Evolutionary conservation across 306 rosid genomes (phyloP), one percentile per base, ranked within the genome.

Genomic region (Medicago ruthenica): DNA sequence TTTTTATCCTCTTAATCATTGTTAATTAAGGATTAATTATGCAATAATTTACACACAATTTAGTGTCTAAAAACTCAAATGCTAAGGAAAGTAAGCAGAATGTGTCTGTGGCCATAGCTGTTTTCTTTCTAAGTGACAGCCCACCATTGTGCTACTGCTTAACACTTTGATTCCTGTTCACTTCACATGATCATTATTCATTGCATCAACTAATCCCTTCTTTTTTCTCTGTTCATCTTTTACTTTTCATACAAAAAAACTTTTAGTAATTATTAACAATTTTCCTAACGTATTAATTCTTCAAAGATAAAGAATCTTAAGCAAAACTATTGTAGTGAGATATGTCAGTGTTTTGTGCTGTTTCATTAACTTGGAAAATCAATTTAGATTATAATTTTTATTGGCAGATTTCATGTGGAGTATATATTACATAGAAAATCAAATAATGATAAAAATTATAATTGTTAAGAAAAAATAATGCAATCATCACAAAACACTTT

Each of bases 101-200:
- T 53, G 84, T 67, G 84, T 45, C 47, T 70, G 80, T 79, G 76
- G 70, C 74, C 73, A 74, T 64, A 74, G 82, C 59, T 80, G 80
- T 83, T 80, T 70, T 80, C 82, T 81, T 78, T 85, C 44, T 9
- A 27, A 79, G 82, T 85, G 88, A 85, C 88, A 82, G 67, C 82
- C 79, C 77, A 85, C 84, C 77, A 66, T 60, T 64, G 31, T 81
- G 81, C 54, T 78, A 0, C 75, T 81, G 53, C 74, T 64, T 73
- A 64, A 61, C 73, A 61, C 73, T 73, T 67, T 70, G 83, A 78
- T 84, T 77, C 79, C 81, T 73, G 41, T 60, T 69, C 80, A 75
- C 44, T 64, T 67, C 88, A 78, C 85, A 71, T 81, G 88, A 75
- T 78, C 70, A 65, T 20, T 81, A 59, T 75, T 81, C 84, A 85